Percentiles rank a stretch among this genome's conserved stretches.
These are phyloP conservation scores for Capsicum baccatum DNA, from an alignment of 257 asterid species.

Conservation along the genomic window DNA sequence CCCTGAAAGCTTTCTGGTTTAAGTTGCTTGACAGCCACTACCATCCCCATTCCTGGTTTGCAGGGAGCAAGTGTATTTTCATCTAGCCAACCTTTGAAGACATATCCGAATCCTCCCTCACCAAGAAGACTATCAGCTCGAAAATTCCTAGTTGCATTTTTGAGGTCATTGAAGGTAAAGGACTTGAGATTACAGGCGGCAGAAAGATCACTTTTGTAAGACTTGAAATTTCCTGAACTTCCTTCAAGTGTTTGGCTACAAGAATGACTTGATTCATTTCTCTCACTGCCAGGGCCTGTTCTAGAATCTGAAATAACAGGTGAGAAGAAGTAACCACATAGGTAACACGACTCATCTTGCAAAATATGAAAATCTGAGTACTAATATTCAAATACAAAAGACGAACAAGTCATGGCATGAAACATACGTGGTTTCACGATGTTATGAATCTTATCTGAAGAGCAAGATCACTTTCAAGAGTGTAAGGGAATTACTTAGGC, in stretches of 20 bases:
- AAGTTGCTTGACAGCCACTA: constrained; percentile 74
- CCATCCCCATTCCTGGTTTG: constrained; percentile 67
- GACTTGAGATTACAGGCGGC: constrained; percentile 57
- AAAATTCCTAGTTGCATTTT: constrained; percentile 66
- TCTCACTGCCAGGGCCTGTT: constrained; percentile 39
- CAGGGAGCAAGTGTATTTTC: constrained; percentile 53
- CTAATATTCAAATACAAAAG: not conserved
- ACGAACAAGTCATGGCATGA: not conserved
- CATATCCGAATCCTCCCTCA: constrained; percentile 83
- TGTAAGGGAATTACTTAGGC: not conserved
- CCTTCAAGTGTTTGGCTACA: constrained; percentile 33
- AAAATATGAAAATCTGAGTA: not conserved
- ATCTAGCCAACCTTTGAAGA: constrained; percentile 81
- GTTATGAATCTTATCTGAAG: not conserved
- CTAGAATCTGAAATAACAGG: constrained; percentile 41
- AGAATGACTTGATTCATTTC: constrained; percentile 33
- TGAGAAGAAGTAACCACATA: not conserved
- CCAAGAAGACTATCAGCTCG: constrained; percentile 69
- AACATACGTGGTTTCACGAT: not conserved
- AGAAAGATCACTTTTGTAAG: constrained; percentile 40
- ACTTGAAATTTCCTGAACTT: constrained; percentile 10
- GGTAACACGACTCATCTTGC: constrained; percentile 4
- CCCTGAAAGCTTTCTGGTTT: constrained; percentile 72
- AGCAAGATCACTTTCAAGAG: not conserved
- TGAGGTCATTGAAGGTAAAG: constrained; percentile 65